Conservation (phyloP, 371 early-diverging fungal species). For the Haplosporangium sp. region DNA sequence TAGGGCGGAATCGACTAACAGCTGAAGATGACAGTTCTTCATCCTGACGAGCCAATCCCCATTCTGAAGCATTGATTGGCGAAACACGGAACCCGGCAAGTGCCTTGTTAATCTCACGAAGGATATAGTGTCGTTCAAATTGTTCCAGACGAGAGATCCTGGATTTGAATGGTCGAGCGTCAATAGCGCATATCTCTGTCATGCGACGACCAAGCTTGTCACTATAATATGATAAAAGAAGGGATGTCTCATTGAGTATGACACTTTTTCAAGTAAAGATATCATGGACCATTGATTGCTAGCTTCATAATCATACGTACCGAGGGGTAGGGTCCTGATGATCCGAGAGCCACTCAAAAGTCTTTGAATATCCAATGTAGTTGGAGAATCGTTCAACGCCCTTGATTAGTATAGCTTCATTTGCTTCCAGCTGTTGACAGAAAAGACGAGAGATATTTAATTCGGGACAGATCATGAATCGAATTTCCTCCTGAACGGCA, state of each 20-base stretch:
- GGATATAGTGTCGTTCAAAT: conserved; percentile 27
- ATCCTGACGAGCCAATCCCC: conserved; percentile 32
- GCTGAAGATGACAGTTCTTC: background rate
- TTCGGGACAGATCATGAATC: conserved; percentile 68
- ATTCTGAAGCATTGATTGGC: conserved; percentile 45
- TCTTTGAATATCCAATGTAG: conserved; percentile 63
- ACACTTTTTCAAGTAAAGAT: too few species aligned
- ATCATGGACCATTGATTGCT: too few species aligned
- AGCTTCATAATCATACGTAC: background rate
- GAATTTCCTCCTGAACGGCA: conserved; percentile 72
- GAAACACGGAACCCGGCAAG: conserved; percentile 38
- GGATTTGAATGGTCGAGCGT: conserved; percentile 49
- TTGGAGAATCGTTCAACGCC: conserved; percentile 65
- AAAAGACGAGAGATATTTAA: conserved; percentile 64
- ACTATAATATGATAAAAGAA: conserved; percentile 2
- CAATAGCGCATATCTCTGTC: conserved; percentile 51
- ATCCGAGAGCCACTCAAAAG: conserved; percentile 59
- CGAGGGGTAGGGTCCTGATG: conserved; percentile 55
- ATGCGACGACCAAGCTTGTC: conserved; percentile 42
- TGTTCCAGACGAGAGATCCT: conserved; percentile 42
- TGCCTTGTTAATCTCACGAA: conserved; percentile 53
- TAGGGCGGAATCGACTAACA: conserved; percentile 21
- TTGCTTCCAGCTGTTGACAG: conserved; percentile 57
- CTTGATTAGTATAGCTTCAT: conserved; percentile 63
- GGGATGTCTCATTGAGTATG: too few species aligned